Evolutionary conservation across 495 filamentous ascomycete genomes (phyloP).

Genomic region (Annulohypoxylon nitens): DNA sequence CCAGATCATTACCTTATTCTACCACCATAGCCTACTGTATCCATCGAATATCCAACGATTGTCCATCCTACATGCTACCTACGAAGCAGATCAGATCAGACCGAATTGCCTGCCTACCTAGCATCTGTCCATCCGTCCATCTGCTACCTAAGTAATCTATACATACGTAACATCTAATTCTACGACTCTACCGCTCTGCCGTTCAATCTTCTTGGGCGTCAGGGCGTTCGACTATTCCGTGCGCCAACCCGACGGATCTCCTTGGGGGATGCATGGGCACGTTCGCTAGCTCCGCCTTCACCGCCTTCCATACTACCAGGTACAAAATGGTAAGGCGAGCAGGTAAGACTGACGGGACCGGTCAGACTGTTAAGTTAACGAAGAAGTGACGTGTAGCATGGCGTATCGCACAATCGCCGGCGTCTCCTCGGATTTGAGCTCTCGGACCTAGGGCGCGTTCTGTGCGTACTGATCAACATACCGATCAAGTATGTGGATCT

Average conservation of each 20-base stretch:
- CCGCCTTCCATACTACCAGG: conserved; percentile 28
- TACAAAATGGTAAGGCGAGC: background rate
- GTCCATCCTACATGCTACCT: background rate
- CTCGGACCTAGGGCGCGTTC: conserved; percentile 13
- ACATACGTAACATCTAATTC: background rate
- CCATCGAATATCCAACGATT: background rate
- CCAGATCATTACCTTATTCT: conserved; percentile 10
- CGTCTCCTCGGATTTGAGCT: conserved; percentile 34
- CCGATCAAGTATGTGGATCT: conserved; percentile 4
- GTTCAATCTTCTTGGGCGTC: background rate
- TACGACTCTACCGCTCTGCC: conserved; percentile 1
- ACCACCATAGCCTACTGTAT: conserved; percentile 15
- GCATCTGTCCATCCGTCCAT: background rate
- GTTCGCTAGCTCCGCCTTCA: conserved; percentile 28
- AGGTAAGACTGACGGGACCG: background rate
- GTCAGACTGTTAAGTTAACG: conserved; percentile 1
- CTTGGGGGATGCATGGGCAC: conserved; percentile 37
- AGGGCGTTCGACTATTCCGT: conserved; percentile 12
- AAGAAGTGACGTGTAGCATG: conserved; percentile 40
- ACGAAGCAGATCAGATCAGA: conserved; percentile 5
- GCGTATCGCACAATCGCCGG: conserved; percentile 34
- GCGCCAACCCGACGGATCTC: conserved; percentile 31
- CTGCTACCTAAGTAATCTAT: background rate
- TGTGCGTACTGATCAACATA: background rate
- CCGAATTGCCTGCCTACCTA: background rate